phyloP scores from a whole-genome alignment of 106 monocot genomes.

The Allium sativum region DNA sequence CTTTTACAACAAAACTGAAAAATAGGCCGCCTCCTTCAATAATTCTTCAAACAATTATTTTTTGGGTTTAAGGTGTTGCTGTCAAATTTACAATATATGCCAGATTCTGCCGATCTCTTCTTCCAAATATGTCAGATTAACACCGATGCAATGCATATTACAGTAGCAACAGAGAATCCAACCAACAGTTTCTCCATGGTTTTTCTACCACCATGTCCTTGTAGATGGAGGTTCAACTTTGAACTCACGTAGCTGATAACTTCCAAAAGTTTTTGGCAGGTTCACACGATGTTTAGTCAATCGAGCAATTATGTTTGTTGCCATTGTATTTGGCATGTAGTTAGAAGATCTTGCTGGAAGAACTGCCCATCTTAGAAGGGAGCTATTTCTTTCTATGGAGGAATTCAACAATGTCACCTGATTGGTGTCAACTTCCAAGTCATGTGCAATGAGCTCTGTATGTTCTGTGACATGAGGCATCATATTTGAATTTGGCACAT shows the following conservation, averaged over 20 bases:
- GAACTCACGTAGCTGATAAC: constrained; percentile 71
- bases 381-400: constrained; percentile 45
- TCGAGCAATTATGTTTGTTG: constrained; percentile 81
- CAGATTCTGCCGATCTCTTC: no score
- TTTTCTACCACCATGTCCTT: no score
- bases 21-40: no score
- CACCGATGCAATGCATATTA: no score
- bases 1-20: no score
- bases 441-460: constrained; percentile 49
- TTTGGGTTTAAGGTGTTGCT: no score
- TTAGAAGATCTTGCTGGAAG: constrained; percentile 48
- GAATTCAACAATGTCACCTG: constrained; percentile 59
- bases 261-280: constrained; percentile 81
- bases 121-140: no score
- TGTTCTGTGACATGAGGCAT: constrained; percentile 51
- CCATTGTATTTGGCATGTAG: constrained; percentile 53
- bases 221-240: constrained; percentile 66
- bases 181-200: no score
- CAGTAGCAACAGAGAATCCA: no score
- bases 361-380: constrained; percentile 60
- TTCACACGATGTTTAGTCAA: constrained; percentile 63
- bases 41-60: no score
- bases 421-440: constrained; percentile 53
- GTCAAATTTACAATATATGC: no score
- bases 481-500: constrained; percentile 46